phyloP scores from a whole-genome alignment of 208 protist genomes.

The Leishmania braziliensis region DNA sequence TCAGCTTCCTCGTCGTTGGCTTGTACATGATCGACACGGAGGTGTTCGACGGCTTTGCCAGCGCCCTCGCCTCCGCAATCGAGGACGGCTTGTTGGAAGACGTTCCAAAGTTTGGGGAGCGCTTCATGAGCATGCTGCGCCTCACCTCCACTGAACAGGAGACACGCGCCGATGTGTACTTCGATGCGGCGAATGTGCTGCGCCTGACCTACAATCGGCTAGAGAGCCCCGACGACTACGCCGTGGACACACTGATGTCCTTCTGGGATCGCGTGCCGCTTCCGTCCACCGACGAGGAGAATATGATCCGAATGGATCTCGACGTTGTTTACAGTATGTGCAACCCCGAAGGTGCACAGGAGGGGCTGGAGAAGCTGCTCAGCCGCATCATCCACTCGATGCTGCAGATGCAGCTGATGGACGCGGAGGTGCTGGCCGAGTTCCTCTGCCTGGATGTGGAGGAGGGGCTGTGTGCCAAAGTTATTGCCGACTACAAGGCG shows the following conservation, averaged over 20 bases:
- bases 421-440: slow-evolving; percentile 53
- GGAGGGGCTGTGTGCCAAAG: slow-evolving; percentile 37
- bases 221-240: slow-evolving; percentile 50
- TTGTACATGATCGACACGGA: slow-evolving; percentile 80
- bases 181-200: slow-evolving; percentile 76
- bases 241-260: slow-evolving; percentile 70
- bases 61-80: slow-evolving; percentile 64
- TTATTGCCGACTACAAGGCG: slow-evolving; percentile 40
- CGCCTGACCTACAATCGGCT: slow-evolving; percentile 71
- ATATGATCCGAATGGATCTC: slow-evolving; percentile 41
- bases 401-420: slow-evolving; percentile 57
- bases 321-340: slow-evolving; percentile 67
- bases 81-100: slow-evolving; percentile 86
- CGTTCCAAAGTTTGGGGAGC: slow-evolving; percentile 86
- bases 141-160: slow-evolving; percentile 74
- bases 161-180: slow-evolving; percentile 77
- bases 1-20: slow-evolving; percentile 79
- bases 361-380: slow-evolving; percentile 59
- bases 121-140: slow-evolving; percentile 84
- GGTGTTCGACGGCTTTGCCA: slow-evolving; percentile 75
- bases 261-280: slow-evolving; percentile 72
- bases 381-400: slow-evolving; percentile 70
- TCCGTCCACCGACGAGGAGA: slow-evolving; percentile 40
- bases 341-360: slow-evolving; percentile 41
- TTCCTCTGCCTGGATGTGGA: slow-evolving; percentile 44